Percentiles rank a stretch among this genome's conserved stretches.
These are phyloP conservation scores for Aspergillus transmontanensis DNA, from an alignment of 2,329 filamentous ascomycete species.

Conservation along the genomic window DNA sequence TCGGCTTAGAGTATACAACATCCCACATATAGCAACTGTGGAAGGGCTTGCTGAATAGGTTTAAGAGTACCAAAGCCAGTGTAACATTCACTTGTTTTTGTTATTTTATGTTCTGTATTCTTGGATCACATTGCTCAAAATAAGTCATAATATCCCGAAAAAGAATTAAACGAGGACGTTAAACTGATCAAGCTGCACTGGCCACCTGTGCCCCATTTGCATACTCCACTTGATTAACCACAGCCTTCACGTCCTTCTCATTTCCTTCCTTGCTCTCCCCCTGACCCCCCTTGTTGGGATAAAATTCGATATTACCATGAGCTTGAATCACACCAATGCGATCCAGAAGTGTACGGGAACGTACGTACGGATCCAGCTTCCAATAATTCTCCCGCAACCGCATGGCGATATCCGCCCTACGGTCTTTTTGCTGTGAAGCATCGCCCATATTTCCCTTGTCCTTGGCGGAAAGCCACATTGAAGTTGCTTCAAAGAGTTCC, in stretches of 20 bases:
- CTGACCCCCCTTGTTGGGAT: not conserved
- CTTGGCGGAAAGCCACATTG: conserved; percentile 67
- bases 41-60: too few relatives aligned
- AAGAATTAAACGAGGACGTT: too few relatives aligned
- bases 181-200: not conserved
- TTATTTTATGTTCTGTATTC: not conserved
- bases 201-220: not conserved
- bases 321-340: not conserved
- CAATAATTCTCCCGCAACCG: not conserved
- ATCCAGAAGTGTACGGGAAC: not conserved
- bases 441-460: not conserved
- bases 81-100: too few relatives aligned
- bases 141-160: not conserved
- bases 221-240: not conserved
- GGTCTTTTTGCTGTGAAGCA: not conserved
- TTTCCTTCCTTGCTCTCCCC: not conserved
- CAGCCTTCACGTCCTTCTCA: not conserved
- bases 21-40: too few relatives aligned
- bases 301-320: not conserved
- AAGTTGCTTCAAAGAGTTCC: conserved; percentile 71
- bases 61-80: too few relatives aligned
- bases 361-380: not conserved
- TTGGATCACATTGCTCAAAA: not conserved
- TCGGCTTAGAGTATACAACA: too few relatives aligned
- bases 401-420: not conserved